phyloP scores from a whole-genome alignment of 495 filamentous ascomycete species.

The Glarea lozoyensis region DNA sequence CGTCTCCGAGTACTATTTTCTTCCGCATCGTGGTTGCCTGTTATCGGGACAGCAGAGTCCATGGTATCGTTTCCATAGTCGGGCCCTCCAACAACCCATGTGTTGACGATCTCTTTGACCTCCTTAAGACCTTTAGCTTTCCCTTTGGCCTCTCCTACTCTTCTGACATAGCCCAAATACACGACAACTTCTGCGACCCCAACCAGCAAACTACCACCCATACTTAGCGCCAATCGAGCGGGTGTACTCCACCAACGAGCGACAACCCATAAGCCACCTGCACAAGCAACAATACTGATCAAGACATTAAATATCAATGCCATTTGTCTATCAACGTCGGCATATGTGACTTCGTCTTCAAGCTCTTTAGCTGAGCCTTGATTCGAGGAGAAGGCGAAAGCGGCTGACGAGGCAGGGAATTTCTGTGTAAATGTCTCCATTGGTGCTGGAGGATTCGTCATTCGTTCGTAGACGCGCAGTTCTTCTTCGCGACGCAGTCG shows the following conservation, averaged over 20 bases:
- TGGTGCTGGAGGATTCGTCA: conserved; percentile 51
- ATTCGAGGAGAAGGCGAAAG: conserved; percentile 40
- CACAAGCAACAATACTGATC: conserved; percentile 62
- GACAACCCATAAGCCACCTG: conserved; percentile 62
- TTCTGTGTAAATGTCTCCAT: conserved; percentile 49
- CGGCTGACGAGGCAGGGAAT: conserved; percentile 36
- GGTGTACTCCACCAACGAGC: conserved; percentile 63
- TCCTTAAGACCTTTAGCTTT: not conserved
- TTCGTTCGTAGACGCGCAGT: conserved; percentile 65
- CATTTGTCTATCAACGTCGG: conserved; percentile 67
- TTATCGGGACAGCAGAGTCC: not conserved
- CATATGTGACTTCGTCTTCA: conserved; percentile 48
- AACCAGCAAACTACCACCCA: conserved; percentile 60
- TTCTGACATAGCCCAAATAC: conserved; percentile 77
- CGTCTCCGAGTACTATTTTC: conserved; percentile 11
- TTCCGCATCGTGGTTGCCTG: not conserved
- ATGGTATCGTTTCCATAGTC: not conserved
- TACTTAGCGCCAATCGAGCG: conserved; percentile 55
- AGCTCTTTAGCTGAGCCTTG: conserved; percentile 31
- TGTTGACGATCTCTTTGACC: conserved; percentile 17
- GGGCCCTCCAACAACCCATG: conserved; percentile 19
- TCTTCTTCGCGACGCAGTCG: conserved; percentile 75
- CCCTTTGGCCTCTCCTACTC: conserved; percentile 27
- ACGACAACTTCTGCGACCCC: conserved; percentile 81
- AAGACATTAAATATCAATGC: conserved; percentile 67